phyloP scores from a whole-genome alignment of 2,329 filamentous ascomycete species.

The Colletotrichum sp. region DNA sequence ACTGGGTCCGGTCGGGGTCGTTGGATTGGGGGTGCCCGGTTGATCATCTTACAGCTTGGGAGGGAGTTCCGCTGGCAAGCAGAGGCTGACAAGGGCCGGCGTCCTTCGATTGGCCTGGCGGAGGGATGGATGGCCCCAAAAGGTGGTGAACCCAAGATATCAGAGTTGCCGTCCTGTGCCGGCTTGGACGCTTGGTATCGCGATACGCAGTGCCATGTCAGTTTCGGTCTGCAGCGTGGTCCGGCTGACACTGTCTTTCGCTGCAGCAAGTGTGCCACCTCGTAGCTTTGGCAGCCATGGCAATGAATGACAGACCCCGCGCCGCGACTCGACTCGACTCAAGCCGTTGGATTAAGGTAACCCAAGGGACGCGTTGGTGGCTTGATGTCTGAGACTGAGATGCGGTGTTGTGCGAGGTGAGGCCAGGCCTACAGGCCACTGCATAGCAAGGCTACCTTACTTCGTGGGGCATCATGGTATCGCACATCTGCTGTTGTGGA shows the following conservation, averaged over 20 bases:
- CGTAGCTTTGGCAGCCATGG: not conserved
- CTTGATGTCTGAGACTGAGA: not conserved
- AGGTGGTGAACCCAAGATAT: slow-evolving; percentile 2
- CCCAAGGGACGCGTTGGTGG: not conserved
- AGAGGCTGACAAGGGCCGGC: not conserved
- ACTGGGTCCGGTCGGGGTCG: not conserved
- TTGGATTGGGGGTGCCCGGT: not conserved
- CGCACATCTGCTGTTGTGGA: not conserved
- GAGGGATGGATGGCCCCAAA: not conserved
- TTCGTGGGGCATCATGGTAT: not conserved
- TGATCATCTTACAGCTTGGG: not conserved
- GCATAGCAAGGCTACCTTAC: not conserved
- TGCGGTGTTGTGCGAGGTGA: not conserved
- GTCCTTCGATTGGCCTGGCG: not conserved
- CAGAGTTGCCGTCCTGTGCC: slow-evolving; percentile 1
- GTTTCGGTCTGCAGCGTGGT: not conserved
- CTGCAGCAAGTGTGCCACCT: not conserved
- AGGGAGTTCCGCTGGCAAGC: not conserved
- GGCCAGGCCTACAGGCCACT: not conserved
- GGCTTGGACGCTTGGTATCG: slow-evolving; percentile 2
- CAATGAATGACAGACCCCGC: not conserved
- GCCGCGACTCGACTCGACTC: not conserved
- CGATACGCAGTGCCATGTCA: not conserved
- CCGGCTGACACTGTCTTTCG: not conserved
- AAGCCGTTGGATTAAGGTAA: not conserved